Conservation (phyloP, 2,329 filamentous ascomycete genomes). For the Penicillium crustosum region DNA sequence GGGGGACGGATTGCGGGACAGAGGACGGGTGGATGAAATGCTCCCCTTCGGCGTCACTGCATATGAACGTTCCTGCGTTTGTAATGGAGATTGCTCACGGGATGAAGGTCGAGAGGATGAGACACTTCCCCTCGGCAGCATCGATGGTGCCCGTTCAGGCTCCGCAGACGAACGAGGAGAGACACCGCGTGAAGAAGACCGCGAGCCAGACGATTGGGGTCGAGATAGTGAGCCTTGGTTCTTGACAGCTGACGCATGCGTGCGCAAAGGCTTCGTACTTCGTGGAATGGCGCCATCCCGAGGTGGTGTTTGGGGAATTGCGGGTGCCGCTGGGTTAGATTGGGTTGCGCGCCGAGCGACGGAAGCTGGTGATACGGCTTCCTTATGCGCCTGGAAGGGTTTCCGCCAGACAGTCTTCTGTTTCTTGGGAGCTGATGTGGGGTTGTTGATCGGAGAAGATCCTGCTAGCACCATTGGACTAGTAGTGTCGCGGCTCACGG, state of each 20-base stretch:
- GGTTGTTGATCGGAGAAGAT: conserved; percentile 44
- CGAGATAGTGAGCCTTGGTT: conserved; percentile 38
- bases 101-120: conserved; percentile 28
- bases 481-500: conserved; percentile 52
- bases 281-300: conserved; percentile 36
- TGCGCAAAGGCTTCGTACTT: conserved; percentile 36
- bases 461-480: conserved; percentile 56
- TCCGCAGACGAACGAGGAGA: conserved; percentile 30
- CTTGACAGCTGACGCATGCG: conserved; percentile 41
- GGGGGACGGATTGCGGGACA: conserved; percentile 11
- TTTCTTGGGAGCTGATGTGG: conserved; percentile 56
- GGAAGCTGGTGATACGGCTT: conserved; percentile 44
- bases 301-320: conserved; percentile 38
- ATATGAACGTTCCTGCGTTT: conserved; percentile 11
- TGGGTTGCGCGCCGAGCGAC: conserved; percentile 31
- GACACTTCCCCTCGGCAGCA: conserved; percentile 17
- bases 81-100: conserved; percentile 26
- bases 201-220: conserved; percentile 34
- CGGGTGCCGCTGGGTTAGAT: conserved; percentile 39
- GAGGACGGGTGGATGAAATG: conserved; percentile 17
- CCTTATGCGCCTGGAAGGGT: conserved; percentile 63
- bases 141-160: conserved; percentile 21
- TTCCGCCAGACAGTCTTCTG: conserved; percentile 61
- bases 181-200: conserved; percentile 28
- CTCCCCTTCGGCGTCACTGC: conserved; percentile 15